Evolutionary conservation across 2,329 filamentous ascomycete genomes (phyloP).

Genomic region (Metarhizium album): DNA sequence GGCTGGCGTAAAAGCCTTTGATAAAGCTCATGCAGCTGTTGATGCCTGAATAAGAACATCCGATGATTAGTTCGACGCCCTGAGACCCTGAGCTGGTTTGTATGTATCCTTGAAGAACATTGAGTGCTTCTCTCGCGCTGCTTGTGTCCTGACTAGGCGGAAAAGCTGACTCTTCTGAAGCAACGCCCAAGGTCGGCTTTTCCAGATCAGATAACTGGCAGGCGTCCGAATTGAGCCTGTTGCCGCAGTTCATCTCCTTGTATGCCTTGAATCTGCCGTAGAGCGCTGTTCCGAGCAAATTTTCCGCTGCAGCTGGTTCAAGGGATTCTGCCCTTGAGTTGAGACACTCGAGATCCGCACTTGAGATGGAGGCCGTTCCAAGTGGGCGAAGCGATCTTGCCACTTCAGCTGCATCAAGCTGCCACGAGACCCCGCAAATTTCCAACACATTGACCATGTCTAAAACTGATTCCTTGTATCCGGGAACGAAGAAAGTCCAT

Average conservation of each 20-base stretch:
- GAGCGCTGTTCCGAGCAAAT: too few relatives aligned
- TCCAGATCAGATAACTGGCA: too few relatives aligned
- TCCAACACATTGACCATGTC: constrained; percentile 8
- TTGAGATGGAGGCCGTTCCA: neutral
- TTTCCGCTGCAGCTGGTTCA: too few relatives aligned
- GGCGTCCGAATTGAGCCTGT: too few relatives aligned
- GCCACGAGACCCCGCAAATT: constrained; percentile 5
- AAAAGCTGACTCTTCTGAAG: too few relatives aligned
- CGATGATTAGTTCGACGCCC: constrained; percentile 7
- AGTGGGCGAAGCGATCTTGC: neutral
- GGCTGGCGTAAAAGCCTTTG: constrained; percentile 6
- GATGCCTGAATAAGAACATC: neutral
- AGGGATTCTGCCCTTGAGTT: neutral
- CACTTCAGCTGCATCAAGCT: neutral
- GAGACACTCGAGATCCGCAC: neutral
- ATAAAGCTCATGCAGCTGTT: constrained; percentile 8
- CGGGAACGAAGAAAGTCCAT: constrained; percentile 7
- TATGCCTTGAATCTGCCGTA: too few relatives aligned
- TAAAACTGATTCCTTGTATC: constrained; percentile 6
- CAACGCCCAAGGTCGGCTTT: too few relatives aligned
- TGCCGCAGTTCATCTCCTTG: too few relatives aligned
- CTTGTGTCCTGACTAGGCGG: neutral
- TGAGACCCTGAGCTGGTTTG: neutral
- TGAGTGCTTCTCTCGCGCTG: neutral
- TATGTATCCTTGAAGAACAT: constrained; percentile 1